Conservation (phyloP, 2,329 filamentous ascomycete genomes). For the Dactylellina cionopaga region DNA sequence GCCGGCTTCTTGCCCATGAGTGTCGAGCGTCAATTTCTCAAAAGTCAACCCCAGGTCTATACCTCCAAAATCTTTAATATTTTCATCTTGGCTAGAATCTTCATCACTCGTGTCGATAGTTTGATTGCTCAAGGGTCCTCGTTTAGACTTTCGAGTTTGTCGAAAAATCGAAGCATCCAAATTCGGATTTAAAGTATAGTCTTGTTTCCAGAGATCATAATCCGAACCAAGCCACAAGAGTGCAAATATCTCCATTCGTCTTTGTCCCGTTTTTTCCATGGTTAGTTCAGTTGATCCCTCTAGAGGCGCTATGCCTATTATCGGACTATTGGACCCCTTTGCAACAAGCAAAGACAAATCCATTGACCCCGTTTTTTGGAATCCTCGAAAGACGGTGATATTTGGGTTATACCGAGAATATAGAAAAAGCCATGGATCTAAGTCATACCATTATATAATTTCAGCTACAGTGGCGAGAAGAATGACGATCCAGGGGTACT, state of each 20-base stretch:
- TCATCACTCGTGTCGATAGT: conserved; percentile 37
- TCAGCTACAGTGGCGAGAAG: not conserved
- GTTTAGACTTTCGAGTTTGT: conserved; percentile 14
- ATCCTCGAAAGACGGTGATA: conserved; percentile 18
- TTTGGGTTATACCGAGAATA: conserved; percentile 43
- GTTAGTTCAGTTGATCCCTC: conserved; percentile 25
- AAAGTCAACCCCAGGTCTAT: conserved; percentile 35
- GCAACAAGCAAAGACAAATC: conserved; percentile 19
- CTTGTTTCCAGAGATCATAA: conserved; percentile 43
- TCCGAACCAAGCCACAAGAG: conserved; percentile 17
- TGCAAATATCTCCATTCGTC: conserved; percentile 14
- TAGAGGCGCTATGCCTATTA: conserved; percentile 20
- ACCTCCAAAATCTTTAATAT: not conserved
- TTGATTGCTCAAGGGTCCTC: conserved; percentile 11
- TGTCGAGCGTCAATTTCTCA: conserved; percentile 22
- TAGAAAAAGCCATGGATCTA: conserved; percentile 18
- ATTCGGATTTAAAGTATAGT: conserved; percentile 28
- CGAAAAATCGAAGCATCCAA: conserved; percentile 18
- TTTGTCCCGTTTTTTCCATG: not conserved
- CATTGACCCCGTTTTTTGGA: not conserved
- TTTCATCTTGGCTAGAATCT: not conserved
- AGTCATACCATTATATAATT: not conserved
- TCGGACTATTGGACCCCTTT: conserved; percentile 7
- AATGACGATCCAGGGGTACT: not conserved
- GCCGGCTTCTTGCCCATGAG: not conserved